Evolutionary conservation across 1,139 yeast genomes (phyloP).

Genomic region (Pichia sorboxylosa): DNA sequence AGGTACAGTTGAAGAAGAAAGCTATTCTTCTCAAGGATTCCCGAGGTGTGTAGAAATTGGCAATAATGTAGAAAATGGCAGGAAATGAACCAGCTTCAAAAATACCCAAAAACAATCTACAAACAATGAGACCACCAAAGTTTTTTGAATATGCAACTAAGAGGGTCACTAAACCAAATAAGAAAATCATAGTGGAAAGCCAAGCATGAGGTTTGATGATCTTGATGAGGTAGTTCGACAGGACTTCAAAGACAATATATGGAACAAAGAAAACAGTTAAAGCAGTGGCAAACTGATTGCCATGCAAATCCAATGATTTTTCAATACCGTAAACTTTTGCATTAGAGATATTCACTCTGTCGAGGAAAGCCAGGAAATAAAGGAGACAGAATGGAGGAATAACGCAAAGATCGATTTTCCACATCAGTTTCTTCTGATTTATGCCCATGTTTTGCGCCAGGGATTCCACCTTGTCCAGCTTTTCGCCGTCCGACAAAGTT

Average conservation of each 20-base stretch:
- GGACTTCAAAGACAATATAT: conserved; percentile 53
- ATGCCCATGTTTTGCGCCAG: conserved; percentile 33
- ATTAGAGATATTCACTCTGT: conserved; percentile 65
- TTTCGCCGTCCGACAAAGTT: conserved; percentile 16
- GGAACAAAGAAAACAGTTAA: conserved; percentile 69
- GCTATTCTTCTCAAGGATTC: conserved; percentile 66
- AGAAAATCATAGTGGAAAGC: conserved; percentile 43
- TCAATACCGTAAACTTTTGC: conserved; percentile 60
- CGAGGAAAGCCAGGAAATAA: conserved; percentile 59
- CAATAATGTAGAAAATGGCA: conserved; percentile 55
- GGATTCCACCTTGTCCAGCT: conserved; percentile 22
- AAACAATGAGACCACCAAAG: conserved; percentile 47
- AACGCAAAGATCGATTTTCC: conserved; percentile 53
- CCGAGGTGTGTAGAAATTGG: conserved; percentile 45
- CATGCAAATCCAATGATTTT: conserved; percentile 38
- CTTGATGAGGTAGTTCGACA: conserved; percentile 55
- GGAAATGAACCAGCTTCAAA: conserved; percentile 67
- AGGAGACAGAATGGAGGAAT: conserved; percentile 62
- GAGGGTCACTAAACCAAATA: conserved; percentile 51
- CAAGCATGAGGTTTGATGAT: conserved; percentile 53
- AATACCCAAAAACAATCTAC: conserved; percentile 54
- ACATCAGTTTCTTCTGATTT: conserved; percentile 40
- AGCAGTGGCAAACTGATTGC: conserved; percentile 53
- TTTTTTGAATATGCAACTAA: conserved; percentile 55
- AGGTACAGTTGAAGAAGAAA: conserved; percentile 58